A percentile compares a stretch with the other conserved stretches of the same genome.
Conservation (phyloP, 805 yeast species). For the Barnettozyma sucrosica region DNA sequence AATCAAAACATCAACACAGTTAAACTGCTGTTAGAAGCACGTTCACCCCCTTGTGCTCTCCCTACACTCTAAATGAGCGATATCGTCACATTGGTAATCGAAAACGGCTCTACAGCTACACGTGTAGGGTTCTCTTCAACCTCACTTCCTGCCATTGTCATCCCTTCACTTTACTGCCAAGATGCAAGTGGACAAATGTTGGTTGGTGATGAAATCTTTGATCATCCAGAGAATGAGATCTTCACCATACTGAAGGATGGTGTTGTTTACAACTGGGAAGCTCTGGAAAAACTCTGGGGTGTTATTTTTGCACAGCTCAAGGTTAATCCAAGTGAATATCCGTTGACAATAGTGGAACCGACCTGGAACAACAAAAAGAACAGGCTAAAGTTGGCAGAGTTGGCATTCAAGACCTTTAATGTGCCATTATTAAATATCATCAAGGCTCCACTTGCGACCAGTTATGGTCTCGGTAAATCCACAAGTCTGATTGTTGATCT, state of each 20-base stretch:
- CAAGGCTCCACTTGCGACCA: constrained; percentile 70
- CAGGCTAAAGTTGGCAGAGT: constrained; percentile 52
- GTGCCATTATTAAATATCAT: constrained; percentile 76
- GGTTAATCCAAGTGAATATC: constrained; percentile 53
- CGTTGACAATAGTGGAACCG: constrained; percentile 59
- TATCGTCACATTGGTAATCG: constrained; percentile 62
- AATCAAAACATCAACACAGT: not conserved
- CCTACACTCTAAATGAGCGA: constrained; percentile 9
- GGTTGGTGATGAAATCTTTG: constrained; percentile 44
- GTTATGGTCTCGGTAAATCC: constrained; percentile 72
- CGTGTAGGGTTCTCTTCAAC: constrained; percentile 67
- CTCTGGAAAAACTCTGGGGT: constrained; percentile 60
- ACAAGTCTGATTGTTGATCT: constrained; percentile 77
- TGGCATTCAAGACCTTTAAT: constrained; percentile 67
- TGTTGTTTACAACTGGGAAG: constrained; percentile 66
- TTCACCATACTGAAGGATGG: constrained; percentile 62
- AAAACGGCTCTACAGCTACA: constrained; percentile 58
- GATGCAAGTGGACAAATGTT: constrained; percentile 24
- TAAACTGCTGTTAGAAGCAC: too few relatives aligned
- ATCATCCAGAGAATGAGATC: constrained; percentile 23
- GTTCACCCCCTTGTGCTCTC: not conserved
- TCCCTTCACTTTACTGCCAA: constrained; percentile 50
- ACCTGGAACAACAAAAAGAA: constrained; percentile 63
- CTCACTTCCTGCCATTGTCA: constrained; percentile 53
- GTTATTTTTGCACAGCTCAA: constrained; percentile 52